Conservation (phyloP, 495 filamentous ascomycete species). For the Bacidia rubella region DNA sequence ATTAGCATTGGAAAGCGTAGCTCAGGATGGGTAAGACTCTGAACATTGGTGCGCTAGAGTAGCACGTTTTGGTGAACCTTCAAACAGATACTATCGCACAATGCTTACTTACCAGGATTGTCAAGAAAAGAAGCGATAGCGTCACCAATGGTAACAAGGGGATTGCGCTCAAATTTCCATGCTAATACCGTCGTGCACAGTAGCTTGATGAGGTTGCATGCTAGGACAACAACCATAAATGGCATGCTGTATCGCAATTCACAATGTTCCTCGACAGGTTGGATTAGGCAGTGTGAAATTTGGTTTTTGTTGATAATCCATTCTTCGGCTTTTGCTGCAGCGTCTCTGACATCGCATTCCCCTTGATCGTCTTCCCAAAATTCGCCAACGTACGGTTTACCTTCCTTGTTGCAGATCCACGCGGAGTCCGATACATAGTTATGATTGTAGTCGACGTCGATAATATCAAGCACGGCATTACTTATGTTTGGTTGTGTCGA, state of each 20-base stretch:
- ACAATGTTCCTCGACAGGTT: conserved; percentile 24
- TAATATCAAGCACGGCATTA: neutral
- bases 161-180: conserved; percentile 17
- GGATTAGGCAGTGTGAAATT: conserved; percentile 35
- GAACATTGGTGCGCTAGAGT: neutral
- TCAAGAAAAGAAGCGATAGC: conserved; percentile 35
- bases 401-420: neutral
- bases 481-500: neutral
- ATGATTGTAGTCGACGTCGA: neutral
- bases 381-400: neutral
- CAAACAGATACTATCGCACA: neutral
- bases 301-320: conserved; percentile 15
- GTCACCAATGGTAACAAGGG: conserved; percentile 39
- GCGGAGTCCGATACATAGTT: neutral
- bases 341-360: conserved; percentile 8
- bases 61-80: neutral
- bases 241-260: conserved; percentile 29
- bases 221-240: conserved; percentile 29
- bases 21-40: neutral
- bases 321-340: neutral
- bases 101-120: conserved; percentile 9
- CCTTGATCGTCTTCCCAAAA: conserved; percentile 5
- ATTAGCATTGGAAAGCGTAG: neutral
- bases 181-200: conserved; percentile 25
- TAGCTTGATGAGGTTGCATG: conserved; percentile 28